These are phyloP conservation scores for Colletotrichum lentis DNA, from an alignment of 2,329 filamentous ascomycete species.

Conservation along the genomic window DNA sequence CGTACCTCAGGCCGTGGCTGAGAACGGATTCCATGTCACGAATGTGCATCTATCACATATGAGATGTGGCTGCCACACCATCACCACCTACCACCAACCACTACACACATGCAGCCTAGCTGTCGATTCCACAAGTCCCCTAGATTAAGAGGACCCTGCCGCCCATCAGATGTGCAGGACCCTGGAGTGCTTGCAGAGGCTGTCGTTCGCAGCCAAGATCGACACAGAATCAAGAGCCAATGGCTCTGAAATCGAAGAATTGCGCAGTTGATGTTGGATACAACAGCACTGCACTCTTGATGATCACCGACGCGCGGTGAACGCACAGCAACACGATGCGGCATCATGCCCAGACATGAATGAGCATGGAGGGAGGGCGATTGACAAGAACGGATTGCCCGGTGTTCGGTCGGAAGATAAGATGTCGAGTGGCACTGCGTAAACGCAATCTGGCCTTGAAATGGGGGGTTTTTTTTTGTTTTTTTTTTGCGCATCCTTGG, in stretches of 20 bases:
- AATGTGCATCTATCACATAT: conserved; percentile 14
- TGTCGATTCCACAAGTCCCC: conserved; percentile 11
- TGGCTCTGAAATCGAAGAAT: conserved; percentile 13
- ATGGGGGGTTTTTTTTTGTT: no score
- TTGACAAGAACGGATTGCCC: background rate
- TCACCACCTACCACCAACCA: no score
- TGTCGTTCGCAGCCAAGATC: conserved; percentile 7
- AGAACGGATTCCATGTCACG: conserved; percentile 7
- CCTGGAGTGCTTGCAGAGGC: conserved; percentile 19
- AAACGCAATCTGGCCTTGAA: conserved; percentile 7
- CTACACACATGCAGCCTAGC: background rate
- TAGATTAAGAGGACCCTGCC: conserved; percentile 17
- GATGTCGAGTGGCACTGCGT: conserved; percentile 2
- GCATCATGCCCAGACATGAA: conserved; percentile 7
- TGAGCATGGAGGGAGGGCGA: background rate
- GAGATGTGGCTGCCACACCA: conserved; percentile 16
- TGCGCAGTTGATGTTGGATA: background rate
- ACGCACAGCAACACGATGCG: background rate
- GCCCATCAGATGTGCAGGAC: conserved; percentile 20
- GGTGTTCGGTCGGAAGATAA: background rate
- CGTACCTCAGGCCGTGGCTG: background rate
- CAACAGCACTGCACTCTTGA: conserved; percentile 1
- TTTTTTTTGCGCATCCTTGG: background rate
- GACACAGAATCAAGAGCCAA: conserved; percentile 16
- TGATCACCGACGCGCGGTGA: conserved; percentile 3